Percentiles rank a stretch among this genome's conserved stretches.
Conservation (phyloP, 192 early-diverging fungal species). For the Rhizophagus clarus region DNA sequence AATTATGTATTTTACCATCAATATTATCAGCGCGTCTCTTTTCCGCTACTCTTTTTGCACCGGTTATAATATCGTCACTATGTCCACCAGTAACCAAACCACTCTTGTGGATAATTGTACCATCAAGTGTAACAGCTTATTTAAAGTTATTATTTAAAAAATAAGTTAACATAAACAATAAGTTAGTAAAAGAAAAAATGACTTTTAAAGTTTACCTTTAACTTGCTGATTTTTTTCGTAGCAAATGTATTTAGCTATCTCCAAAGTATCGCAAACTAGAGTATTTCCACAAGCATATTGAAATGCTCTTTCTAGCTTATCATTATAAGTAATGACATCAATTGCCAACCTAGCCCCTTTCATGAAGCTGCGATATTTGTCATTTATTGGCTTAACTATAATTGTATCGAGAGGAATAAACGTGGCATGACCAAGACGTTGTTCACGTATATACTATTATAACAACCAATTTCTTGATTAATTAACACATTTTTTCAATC, state of each 20-base stretch:
- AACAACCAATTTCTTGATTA: background rate
- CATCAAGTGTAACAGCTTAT: slow-evolving; percentile 88
- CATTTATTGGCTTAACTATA: slow-evolving; percentile 70
- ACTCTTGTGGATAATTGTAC: slow-evolving; percentile 92
- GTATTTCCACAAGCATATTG: slow-evolving; percentile 91
- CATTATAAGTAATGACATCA: slow-evolving; percentile 89
- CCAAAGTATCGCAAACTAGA: slow-evolving; percentile 87
- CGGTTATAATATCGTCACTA: slow-evolving; percentile 44
- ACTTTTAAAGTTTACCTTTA: slow-evolving; percentile 56
- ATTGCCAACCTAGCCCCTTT: slow-evolving; percentile 90
- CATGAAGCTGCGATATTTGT: slow-evolving; percentile 73
- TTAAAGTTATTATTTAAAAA: background rate
- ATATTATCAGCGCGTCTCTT: slow-evolving; percentile 59
- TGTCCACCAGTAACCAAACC: slow-evolving; percentile 93
- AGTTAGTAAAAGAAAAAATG: background rate
- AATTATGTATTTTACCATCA: slow-evolving; percentile 56
- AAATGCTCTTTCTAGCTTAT: slow-evolving; percentile 75
- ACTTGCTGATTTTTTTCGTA: slow-evolving; percentile 83
- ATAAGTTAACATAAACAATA: background rate
- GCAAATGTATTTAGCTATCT: slow-evolving; percentile 82
- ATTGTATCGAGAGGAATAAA: slow-evolving; percentile 94
- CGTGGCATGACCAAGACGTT: slow-evolving; percentile 87
- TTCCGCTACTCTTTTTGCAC: slow-evolving; percentile 81
- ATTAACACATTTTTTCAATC: background rate
- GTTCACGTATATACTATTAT: slow-evolving; percentile 82